These are phyloP conservation scores for Fraxinus baroniana DNA, from an alignment of 305 asterid species.

Conservation along the genomic window DNA sequence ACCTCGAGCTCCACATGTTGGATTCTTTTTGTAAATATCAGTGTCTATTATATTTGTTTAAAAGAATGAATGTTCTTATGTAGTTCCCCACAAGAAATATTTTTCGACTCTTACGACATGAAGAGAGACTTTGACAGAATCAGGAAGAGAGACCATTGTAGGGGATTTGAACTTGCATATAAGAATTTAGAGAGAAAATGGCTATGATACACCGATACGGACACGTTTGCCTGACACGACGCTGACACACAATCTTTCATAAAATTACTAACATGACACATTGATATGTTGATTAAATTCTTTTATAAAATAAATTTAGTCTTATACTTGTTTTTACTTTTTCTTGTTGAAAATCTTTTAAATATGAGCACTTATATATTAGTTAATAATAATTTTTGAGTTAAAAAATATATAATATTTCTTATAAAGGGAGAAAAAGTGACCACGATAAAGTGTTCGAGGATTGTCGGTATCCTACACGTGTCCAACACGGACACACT, in stretches of 20 bases:
- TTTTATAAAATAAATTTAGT: too few species aligned
- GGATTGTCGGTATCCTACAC: not conserved
- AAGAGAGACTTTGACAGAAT: not conserved
- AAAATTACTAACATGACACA: not conserved
- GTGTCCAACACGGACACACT: not conserved
- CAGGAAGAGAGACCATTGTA: not conserved
- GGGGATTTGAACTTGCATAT: not conserved
- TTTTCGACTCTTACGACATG: not conserved
- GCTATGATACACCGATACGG: not conserved
- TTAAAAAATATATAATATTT: too few species aligned
- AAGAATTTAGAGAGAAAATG: not conserved
- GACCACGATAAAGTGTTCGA: not conserved
- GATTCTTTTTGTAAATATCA: not conserved
- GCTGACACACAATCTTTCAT: not conserved
- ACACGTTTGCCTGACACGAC: not conserved
- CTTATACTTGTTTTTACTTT: too few species aligned
- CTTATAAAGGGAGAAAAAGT: too few species aligned
- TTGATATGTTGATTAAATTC: not conserved
- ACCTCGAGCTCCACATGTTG: not conserved
- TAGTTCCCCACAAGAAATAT: not conserved
- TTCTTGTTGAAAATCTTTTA: not conserved
- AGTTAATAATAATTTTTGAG: not conserved
- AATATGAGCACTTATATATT: not conserved
- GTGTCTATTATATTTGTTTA: not conserved
- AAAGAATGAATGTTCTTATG: not conserved